Evolutionary conservation across 805 yeast species (phyloP).

Genomic region (Schizosaccharomyces cryophilus): DNA sequence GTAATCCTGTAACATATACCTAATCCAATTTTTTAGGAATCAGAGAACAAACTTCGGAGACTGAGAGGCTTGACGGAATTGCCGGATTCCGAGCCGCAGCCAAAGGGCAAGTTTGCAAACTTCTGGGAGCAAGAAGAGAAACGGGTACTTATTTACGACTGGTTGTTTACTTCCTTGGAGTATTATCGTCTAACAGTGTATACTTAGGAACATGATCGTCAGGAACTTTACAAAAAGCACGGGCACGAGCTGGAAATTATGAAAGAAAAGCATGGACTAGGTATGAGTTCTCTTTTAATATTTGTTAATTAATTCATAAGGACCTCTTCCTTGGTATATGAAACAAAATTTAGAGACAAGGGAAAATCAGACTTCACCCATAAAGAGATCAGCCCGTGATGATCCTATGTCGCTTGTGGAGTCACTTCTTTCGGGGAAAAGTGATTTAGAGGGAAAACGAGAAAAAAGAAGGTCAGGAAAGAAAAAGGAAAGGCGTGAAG

Average conservation of each 20-base stretch:
- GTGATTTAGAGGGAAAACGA: too few relatives aligned
- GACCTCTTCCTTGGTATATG: background rate
- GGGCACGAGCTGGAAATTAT: background rate
- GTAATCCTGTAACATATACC: background rate
- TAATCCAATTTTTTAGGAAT: too few relatives aligned
- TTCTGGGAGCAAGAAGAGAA: background rate
- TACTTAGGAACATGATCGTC: background rate
- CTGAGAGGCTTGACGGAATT: too few relatives aligned
- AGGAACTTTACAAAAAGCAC: background rate
- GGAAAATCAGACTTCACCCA: background rate
- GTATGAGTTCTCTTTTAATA: background rate
- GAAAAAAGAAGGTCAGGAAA: too few relatives aligned
- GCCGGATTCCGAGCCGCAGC: background rate
- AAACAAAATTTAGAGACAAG: background rate
- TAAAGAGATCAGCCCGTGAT: background rate
- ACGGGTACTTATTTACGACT: background rate
- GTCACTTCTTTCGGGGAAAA: background rate
- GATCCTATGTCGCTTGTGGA: background rate
- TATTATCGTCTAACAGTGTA: background rate
- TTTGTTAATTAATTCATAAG: background rate
- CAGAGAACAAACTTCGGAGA: too few relatives aligned
- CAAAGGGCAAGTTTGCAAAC: background rate
- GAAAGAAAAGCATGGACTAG: constrained; percentile 1
- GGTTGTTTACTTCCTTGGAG: background rate
- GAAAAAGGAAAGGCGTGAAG: too few relatives aligned